Base-by-base conservation (phyloP, 2,329 filamentous ascomycete genomes). In the Epicoccum nigrum region DNA sequence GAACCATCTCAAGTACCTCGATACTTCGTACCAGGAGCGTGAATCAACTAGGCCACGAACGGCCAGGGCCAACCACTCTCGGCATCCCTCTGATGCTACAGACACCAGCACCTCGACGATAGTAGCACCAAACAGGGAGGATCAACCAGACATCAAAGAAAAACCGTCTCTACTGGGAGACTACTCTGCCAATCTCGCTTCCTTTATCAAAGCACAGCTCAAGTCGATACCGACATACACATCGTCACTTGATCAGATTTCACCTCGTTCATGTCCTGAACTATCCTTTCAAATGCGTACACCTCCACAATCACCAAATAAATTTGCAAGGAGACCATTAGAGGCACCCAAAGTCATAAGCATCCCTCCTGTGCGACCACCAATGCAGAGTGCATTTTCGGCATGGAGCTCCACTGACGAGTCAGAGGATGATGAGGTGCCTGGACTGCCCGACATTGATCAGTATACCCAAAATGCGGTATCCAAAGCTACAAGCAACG, bases 381-480 rank as follows among this genome's bases (percentile, higher is more conserved):
- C 70, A 2, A 46, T 69, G 45, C 59, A 56, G 38, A 73, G 70
- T 41, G 62, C 64, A 8, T 73, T 73, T 44, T 73, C 70, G 11
- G 69, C 62, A 1, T 73, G 70, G 70, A 73, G 70, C 51, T 72
- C 70, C 3, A 65, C 69, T 1, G 69, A 71, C 34, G 70, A 72
- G 12, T 65, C 66, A 16, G 69, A 71, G 17, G 56, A 57, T 15
- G 41, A 53, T 7, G 41, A 53, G n/a, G 33, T 58, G 12, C 53
- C 52, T 16, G 54, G 60, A 1, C 21, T 66, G 2, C 59, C 64
- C 5, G 56, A 59, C 2, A 44, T 53, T 9, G 49, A 58, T 12
- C 20, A 39, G 11, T 39, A 50, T 13, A 46, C 31, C 2, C 44
- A 41, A 4, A 49, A 31, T 6, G n/a, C 35, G 15, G 23, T 50